Base-by-base conservation (phyloP, 2,329 filamentous ascomycete species). In the Cryphonectria radicalis region DNA sequence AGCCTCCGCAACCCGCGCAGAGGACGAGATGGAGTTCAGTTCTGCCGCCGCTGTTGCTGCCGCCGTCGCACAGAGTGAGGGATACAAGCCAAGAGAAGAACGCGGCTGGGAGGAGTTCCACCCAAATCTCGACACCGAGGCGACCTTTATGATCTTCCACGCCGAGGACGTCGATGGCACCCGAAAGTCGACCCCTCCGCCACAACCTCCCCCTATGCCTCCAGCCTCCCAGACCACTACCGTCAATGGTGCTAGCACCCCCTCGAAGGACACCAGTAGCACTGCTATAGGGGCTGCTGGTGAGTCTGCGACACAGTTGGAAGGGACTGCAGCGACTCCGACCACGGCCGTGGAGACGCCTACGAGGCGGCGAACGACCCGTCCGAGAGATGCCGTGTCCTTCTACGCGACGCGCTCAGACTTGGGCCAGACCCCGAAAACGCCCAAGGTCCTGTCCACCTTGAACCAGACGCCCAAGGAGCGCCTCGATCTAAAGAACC, bases 71-170 rank as follows among this genome's bases (percentile, higher is more conserved):
- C 94, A 97, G 79, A 95, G 91, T 77, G 96, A 98, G 84, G 95
- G 95, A 66, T 98, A 98, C 82, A 99, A 99, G 80, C 96, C 96
- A 43, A 89, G 96, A 78, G 96, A 99, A 82, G 96, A 99, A 83
- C 91, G 95, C 74, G 93, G 94, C 67, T 99, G 95, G 94, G 95
- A 98, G 78, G 96, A 99, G 80, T 98, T 98, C 75, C 96, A 99
- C 81, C 94, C 94, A 0, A 93, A 98, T 77, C 88, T 99, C 67
- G 95, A 98, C 82, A 94, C 98, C 65, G 94, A 97, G 70, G 88
- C 88, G 17, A 89, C 88, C 4, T 92, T 98, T 74, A 89, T 92
- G 75, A 86, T 97, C 3, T 95, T 95, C 78, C 90, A 88, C 65
- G 91, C 94, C 1, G 91, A 96, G 74, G 93, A 97, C 75, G 91